Percentiles rank a stretch among this genome's conserved stretches.
Conservation (phyloP, 2,329 filamentous ascomycete species). For the Phaeosphaeria sp. region DNA sequence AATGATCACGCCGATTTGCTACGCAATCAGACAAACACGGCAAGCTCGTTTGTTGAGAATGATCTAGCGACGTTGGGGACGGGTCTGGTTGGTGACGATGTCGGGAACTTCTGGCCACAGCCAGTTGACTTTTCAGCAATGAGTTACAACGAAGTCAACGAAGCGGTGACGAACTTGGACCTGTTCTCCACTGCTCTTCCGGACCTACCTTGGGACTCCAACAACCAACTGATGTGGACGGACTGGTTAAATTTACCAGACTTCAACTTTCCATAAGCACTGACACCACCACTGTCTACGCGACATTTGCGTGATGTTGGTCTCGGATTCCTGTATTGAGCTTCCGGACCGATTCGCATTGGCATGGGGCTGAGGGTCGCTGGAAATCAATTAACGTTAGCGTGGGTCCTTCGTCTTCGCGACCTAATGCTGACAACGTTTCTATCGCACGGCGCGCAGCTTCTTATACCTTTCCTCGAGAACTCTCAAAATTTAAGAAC, state of each 20-base stretch:
- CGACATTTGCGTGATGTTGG: neutral
- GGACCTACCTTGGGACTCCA: slow-evolving; percentile 65
- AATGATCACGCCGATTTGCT: neutral
- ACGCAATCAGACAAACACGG: neutral
- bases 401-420: neutral
- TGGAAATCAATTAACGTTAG: neutral
- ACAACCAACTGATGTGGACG: slow-evolving; percentile 38
- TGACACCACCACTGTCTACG: neutral
- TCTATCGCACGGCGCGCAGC: neutral
- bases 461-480: neutral
- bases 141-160: slow-evolving; percentile 72
- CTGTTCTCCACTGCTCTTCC: slow-evolving; percentile 64
- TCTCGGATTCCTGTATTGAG: neutral
- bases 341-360: neutral
- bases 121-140: slow-evolving; percentile 69
- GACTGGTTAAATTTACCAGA: slow-evolving; percentile 45
- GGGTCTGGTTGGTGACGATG: slow-evolving; percentile 17
- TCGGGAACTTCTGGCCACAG: slow-evolving; percentile 29
- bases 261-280: slow-evolving; percentile 31
- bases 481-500: neutral
- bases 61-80: slow-evolving; percentile 4
- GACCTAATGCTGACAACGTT: neutral
- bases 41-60: neutral
- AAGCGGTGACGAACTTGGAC: slow-evolving; percentile 68
- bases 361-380: neutral